Evolutionary conservation across 176 grass and related monocot species (phyloP).

Genomic region (Avena atlantica): DNA sequence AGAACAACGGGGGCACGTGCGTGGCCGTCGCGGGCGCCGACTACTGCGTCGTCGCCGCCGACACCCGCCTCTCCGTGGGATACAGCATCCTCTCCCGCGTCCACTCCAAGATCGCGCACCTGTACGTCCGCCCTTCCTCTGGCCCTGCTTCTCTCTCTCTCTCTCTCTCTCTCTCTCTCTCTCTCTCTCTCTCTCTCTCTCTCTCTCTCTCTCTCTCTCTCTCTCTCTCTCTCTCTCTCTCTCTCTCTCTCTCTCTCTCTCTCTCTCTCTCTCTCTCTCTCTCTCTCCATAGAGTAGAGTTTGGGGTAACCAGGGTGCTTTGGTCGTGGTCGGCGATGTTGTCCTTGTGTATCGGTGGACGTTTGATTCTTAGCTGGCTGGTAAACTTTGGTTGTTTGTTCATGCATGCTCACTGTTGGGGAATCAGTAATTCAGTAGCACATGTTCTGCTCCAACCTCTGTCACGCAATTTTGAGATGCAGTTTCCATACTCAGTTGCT

Average conservation of each 20-base stretch:
- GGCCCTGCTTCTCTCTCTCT: neutral
- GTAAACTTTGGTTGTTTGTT: conserved; percentile 2
- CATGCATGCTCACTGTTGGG: neutral
- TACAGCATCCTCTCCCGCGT: conserved; percentile 75
- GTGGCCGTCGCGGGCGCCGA: conserved; percentile 78
- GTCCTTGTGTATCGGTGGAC: neutral
- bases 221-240: neutral
- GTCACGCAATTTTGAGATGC: neutral
- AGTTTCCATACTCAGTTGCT: neutral
- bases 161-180: neutral
- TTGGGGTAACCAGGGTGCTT: neutral
- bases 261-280: neutral
- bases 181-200: neutral
- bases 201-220: neutral
- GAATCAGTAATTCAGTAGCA: neutral
- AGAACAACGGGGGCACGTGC: conserved; percentile 79
- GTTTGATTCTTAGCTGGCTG: neutral
- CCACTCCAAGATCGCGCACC: conserved; percentile 77
- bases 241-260: neutral
- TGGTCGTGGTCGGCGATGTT: neutral
- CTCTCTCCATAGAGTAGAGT: neutral
- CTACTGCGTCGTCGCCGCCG: conserved; percentile 91
- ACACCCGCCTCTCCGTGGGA: conserved; percentile 81
- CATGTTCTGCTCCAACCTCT: conserved; percentile 6
- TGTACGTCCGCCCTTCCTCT: conserved; percentile 47